These are phyloP conservation scores for Paradendryphiella salina DNA, from an alignment of 2,329 filamentous ascomycete genomes.

Conservation along the genomic window DNA sequence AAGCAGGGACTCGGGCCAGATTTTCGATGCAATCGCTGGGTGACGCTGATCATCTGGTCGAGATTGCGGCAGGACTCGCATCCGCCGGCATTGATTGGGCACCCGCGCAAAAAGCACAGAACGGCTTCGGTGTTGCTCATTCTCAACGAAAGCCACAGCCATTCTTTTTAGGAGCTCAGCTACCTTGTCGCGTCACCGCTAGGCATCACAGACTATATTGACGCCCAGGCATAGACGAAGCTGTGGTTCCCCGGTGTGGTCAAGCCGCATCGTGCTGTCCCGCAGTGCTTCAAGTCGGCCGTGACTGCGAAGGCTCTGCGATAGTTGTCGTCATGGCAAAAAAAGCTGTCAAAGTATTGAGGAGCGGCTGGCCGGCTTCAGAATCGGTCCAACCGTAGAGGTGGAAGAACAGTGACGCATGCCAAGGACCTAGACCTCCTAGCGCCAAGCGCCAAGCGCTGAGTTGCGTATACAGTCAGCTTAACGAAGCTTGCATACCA, in stretches of 20 bases:
- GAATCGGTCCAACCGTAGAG: not conserved
- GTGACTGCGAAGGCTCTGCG: no score
- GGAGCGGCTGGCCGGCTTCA: not conserved
- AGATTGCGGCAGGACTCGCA: not conserved
- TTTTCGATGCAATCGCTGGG: not conserved
- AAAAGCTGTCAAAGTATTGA: no score
- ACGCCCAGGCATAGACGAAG: not conserved
- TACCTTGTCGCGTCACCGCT: not conserved
- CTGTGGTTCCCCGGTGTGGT: not conserved
- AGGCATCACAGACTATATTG: not conserved
- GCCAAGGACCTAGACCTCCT: not conserved
- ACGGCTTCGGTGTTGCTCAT: not conserved
- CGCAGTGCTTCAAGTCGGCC: no score
- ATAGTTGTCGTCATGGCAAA: no score
- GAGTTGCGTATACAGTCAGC: not conserved
- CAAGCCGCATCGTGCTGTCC: no score
- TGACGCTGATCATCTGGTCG: not conserved
- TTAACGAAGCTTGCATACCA: no score
- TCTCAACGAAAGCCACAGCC: not conserved
- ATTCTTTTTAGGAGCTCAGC: not conserved
- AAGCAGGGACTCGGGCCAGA: not conserved
- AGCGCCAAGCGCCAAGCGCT: not conserved
- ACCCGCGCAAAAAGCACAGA: not conserved
- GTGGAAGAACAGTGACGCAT: not conserved
- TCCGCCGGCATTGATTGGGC: slow-evolving; percentile 2